Base-by-base conservation (phyloP, 257 asterid genomes). In the Fraxinus americana region DNA sequence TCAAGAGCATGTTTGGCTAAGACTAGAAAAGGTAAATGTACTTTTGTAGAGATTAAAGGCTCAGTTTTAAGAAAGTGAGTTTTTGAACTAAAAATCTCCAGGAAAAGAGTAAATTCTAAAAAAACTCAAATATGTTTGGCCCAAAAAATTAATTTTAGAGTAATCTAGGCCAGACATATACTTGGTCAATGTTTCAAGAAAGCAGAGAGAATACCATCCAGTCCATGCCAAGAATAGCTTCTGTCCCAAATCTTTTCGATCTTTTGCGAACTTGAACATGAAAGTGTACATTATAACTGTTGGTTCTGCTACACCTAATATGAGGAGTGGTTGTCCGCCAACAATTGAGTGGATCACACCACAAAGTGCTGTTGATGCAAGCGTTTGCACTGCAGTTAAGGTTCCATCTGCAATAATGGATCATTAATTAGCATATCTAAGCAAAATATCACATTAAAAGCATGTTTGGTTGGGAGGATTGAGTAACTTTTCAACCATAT, bases 291-390 rank as follows among this genome's bases (percentile, higher is more conserved):
- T 96, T 70, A 96, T 79, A 61, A 93, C 98, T 0, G 99, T 96
- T 73, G 99, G 99, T 89, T 96, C 99, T 14, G 99, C 99, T 50
- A 96, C 99, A 9, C 99, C 98, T 63, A 96, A 90, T 82, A 96
- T 93, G 54, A 96, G 92, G 27, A 96, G 90, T 32, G 99, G 99
- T 35, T 96, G 99, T 71, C 99, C 99, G 19, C 99, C 99, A 30
- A 92, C 4, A 75, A 96, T 73, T 19, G 99, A 90, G 87, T 96
- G 99, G 83, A 96, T 91, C 38, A 96, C 82, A 34, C 98, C 99
- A 80, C 98, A 96, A 63, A 96, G 80, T 50, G 99, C 97, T 6
- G 99, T 96, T 43, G 99, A 96, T 75, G 91, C 97, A 75, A 96
- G 96, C 71, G 99, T 93, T 82, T 96, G 98, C 74, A 96, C 98